phyloP scores from a whole-genome alignment of 805 yeast species.

The Kodamaea kaohsiungensis region DNA sequence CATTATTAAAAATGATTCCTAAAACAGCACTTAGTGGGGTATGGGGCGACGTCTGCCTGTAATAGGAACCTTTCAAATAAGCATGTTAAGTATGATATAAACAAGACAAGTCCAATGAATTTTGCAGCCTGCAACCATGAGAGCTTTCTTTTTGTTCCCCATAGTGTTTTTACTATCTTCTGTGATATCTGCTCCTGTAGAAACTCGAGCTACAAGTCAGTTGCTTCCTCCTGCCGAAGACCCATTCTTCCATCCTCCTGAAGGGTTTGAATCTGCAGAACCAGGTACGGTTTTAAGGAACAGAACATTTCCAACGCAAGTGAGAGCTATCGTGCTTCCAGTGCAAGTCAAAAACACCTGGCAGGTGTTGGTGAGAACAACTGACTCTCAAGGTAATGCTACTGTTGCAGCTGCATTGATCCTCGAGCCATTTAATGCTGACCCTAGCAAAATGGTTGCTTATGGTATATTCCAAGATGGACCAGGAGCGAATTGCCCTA shows the following conservation, averaged over 20 bases:
- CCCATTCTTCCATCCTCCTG: slow-evolving; percentile 17
- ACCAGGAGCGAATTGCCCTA: slow-evolving; percentile 23
- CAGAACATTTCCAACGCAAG: slow-evolving; percentile 13
- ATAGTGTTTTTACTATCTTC: background rate
- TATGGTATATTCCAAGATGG: slow-evolving; percentile 28
- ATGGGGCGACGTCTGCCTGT: background rate
- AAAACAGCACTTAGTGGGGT: background rate
- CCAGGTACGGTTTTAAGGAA: slow-evolving; percentile 17
- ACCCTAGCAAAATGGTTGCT: slow-evolving; percentile 20
- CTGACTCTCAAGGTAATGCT: slow-evolving; percentile 24
- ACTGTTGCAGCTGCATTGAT: slow-evolving; percentile 24
- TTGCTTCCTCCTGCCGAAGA: slow-evolving; percentile 8
- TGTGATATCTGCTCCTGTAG: background rate
- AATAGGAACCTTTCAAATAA: background rate
- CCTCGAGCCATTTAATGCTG: slow-evolving; percentile 27
- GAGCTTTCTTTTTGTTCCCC: background rate
- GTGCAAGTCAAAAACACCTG: slow-evolving; percentile 13
- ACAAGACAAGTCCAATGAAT: too few relatives aligned
- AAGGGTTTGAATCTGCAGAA: slow-evolving; percentile 15
- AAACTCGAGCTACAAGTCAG: background rate
- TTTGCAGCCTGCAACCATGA: background rate
- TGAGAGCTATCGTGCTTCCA: slow-evolving; percentile 14
- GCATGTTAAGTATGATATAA: too few relatives aligned
- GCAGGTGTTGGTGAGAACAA: slow-evolving; percentile 6
- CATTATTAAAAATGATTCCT: background rate